Conservation (phyloP, 768 basidiomycete genomes). For the Amanita jacksonii region DNA sequence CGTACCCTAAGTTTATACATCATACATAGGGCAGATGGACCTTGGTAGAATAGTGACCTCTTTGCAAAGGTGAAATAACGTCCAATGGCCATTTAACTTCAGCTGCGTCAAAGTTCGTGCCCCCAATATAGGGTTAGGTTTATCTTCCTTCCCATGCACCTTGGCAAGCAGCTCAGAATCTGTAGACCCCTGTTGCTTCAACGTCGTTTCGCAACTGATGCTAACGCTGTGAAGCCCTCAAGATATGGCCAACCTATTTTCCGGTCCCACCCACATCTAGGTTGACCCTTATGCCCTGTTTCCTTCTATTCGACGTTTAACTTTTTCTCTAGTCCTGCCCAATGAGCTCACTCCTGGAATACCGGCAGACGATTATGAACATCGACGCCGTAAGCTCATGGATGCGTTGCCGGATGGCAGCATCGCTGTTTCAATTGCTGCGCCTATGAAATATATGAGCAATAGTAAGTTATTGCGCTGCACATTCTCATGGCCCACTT, state of each 20-base stretch:
- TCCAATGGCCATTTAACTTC: neutral
- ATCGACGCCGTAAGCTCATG: conserved; percentile 61
- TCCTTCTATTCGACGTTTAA: neutral
- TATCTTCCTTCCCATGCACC: neutral
- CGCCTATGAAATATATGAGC: conserved; percentile 80
- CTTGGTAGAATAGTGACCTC: conserved; percentile 68
- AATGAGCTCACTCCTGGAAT: conserved; percentile 83
- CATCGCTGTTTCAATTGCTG: conserved; percentile 68
- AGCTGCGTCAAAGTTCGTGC: neutral
- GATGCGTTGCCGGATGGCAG: conserved; percentile 61
- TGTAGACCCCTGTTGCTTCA: no score
- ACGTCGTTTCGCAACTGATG: conserved; percentile 8
- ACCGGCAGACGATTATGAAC: conserved; percentile 65
- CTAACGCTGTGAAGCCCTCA: conserved; percentile 49
- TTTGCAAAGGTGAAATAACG: conserved; percentile 1
- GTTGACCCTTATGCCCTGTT: conserved; percentile 25
- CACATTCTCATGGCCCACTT: conserved; percentile 8
- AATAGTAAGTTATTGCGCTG: conserved; percentile 42
- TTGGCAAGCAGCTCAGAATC: no score
- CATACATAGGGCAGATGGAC: no score
- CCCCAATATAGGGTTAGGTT: conserved; percentile 8
- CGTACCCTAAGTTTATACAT: no score
- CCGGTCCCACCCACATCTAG: conserved; percentile 74
- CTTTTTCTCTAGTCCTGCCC: conserved; percentile 31
- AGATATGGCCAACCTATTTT: conserved; percentile 71